Evolutionary conservation across 495 filamentous ascomycete genomes (phyloP).

Genomic region (Podospora pseudopauciseta): DNA sequence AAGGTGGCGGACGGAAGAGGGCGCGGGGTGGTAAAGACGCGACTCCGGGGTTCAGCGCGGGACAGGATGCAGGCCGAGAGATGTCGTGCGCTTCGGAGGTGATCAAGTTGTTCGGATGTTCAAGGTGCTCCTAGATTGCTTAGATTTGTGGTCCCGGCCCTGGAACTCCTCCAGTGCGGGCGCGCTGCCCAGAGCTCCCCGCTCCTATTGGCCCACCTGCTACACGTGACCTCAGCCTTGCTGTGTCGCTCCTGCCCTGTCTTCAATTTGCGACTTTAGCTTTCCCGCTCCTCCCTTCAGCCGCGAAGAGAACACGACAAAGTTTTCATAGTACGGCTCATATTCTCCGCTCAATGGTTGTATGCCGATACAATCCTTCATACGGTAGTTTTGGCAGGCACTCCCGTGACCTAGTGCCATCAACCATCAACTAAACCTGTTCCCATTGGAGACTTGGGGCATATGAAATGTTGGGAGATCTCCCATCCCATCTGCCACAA

Average conservation of each 20-base stretch:
- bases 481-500: no score
- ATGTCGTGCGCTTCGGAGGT: slow-evolving; percentile 16
- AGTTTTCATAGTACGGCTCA: no score
- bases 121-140: slow-evolving; percentile 12
- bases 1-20: background rate
- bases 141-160: slow-evolving; percentile 23
- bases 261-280: background rate
- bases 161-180: background rate
- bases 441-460: no score
- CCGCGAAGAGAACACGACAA: no score
- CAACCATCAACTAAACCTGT: no score
- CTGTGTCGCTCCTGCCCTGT: background rate
- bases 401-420: no score
- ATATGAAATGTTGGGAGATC: no score
- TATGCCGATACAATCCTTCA: no score
- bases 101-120: slow-evolving; percentile 19
- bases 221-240: slow-evolving; percentile 4
- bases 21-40: background rate
- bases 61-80: slow-evolving; percentile 17
- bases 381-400: no score
- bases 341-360: no score
- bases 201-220: background rate
- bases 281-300: background rate
- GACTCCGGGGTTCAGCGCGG: background rate
- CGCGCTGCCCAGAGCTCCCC: background rate